Percentiles rank a stretch among this genome's conserved stretches.
phyloP scores from a whole-genome alignment of 768 basidiomycete genomes.

The Boletellus emodensis region DNA sequence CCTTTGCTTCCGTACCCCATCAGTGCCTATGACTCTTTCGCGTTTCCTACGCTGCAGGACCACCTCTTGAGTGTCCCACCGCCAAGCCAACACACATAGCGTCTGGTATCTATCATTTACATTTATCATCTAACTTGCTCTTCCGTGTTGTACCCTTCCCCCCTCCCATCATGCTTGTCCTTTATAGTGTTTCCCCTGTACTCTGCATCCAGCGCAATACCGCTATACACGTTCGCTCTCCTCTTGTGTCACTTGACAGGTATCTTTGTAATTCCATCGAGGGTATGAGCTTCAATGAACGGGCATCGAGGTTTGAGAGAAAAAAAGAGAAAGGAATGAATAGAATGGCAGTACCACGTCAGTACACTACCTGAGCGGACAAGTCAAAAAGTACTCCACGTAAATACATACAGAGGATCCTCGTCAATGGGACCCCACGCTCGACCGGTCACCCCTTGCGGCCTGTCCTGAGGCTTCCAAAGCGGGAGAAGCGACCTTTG shows the following conservation, averaged over 20 bases:
- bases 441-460: constrained; percentile 28
- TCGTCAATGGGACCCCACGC: background rate
- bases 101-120: background rate
- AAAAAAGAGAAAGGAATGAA: too few relatives aligned
- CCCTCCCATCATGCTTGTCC: background rate
- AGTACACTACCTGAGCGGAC: constrained; percentile 5
- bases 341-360: background rate
- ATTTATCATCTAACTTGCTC: constrained; percentile 25
- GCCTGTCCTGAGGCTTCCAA: constrained; percentile 65
- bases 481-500: constrained; percentile 70
- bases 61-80: constrained; percentile 18
- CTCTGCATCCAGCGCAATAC: constrained; percentile 8
- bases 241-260: constrained; percentile 13
- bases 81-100: constrained; percentile 22
- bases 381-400: background rate
- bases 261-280: constrained; percentile 11
- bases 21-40: constrained; percentile 30
- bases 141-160: constrained; percentile 24
- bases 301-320: too few relatives aligned
- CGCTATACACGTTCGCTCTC: constrained; percentile 12
- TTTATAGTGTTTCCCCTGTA: constrained; percentile 7
- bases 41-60: constrained; percentile 32
- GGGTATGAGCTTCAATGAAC: background rate
- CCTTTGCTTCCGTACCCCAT: constrained; percentile 12
- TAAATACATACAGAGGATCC: background rate